phyloP scores from a whole-genome alignment of 2,329 filamentous ascomycete species.

The Clarireedia homoeocarpa region DNA sequence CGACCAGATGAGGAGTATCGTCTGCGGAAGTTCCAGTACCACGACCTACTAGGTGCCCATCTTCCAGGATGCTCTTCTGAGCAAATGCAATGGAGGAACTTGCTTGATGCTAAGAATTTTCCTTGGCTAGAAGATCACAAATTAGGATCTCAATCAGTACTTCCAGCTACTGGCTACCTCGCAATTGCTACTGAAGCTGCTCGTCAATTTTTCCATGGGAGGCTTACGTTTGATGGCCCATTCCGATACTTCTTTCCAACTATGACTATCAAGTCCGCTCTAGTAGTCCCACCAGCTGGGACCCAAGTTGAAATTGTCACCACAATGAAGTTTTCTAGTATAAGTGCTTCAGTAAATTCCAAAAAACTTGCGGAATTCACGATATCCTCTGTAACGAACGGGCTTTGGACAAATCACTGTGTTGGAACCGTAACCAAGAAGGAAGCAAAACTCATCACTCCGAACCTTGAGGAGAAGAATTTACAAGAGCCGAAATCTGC shows the following conservation, averaged over 20 bases:
- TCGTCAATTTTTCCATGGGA: not conserved
- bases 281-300: not conserved
- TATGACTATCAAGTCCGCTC: conserved; percentile 7
- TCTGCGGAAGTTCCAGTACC: conserved; percentile 38
- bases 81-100: conserved; percentile 15
- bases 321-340: conserved; percentile 2
- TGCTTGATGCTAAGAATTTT: conserved; percentile 24
- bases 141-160: conserved; percentile 42
- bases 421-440: not conserved
- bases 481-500: conserved; percentile 24
- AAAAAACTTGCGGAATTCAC: conserved; percentile 4
- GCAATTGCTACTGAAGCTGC: conserved; percentile 15
- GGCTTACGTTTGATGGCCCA: not conserved
- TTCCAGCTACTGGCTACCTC: conserved; percentile 35
- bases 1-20: conserved; percentile 42
- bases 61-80: conserved; percentile 29
- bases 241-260: conserved; percentile 4
- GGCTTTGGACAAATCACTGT: conserved; percentile 7
- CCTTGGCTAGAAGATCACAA: conserved; percentile 46
- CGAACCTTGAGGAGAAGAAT: conserved; percentile 1
- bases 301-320: conserved; percentile 8
- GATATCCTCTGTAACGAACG: not conserved
- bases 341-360: not conserved
- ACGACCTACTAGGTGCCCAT: conserved; percentile 40
- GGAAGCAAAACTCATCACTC: not conserved